Base-by-base conservation (phyloP, 2,329 filamentous ascomycete species). In the Grosmannia serpens region DNA sequence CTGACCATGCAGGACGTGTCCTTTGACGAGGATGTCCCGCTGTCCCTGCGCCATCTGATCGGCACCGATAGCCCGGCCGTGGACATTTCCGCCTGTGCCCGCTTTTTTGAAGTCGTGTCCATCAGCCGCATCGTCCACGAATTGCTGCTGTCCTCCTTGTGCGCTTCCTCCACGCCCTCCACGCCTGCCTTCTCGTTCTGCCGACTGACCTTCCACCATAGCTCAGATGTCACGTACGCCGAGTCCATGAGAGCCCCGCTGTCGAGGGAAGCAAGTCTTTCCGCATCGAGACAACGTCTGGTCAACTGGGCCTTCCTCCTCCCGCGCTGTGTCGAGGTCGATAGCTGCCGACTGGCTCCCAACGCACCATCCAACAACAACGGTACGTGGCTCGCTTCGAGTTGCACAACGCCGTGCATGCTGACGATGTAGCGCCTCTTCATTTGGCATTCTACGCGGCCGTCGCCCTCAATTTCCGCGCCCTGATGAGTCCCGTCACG, bases 401-500 rank as follows among this genome's bases (percentile, higher is more conserved):
- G 4, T 2, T 17, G n/a, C 13, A 29, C n/a, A 15, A 13, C 15
- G 1, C 11, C 10, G 2, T 26, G 10, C 4, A 8, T 29, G 22
- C 27, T 24, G 31, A 5, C 6, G 7, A 5, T 3, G n/a, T 22
- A 66, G 63, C 55, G 64, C 72, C 74, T 7, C 66, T 77, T 2
- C 72, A 77, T 56, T 64, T 78, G 0, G 68, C 73, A 0, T 76
- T 70, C 55, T 75, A 73, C 38, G 71, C 74, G 29, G 66, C 70
- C 3, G 70, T 75, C 53, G 71, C 72, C 1, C 68, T 78, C 0
- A 66, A 74, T 8, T 74, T 72, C 52, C 69, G 75, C 4, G 74
- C 73, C 0, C 67, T 78, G 1, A 77, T 77, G 73, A 71, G 70
- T 17, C 75, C 75, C 6, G 74, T 74, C 1, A 75, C 73, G 1